Conservation (phyloP, 306 rosid species). For the Sechiopsis laciniata region DNA sequence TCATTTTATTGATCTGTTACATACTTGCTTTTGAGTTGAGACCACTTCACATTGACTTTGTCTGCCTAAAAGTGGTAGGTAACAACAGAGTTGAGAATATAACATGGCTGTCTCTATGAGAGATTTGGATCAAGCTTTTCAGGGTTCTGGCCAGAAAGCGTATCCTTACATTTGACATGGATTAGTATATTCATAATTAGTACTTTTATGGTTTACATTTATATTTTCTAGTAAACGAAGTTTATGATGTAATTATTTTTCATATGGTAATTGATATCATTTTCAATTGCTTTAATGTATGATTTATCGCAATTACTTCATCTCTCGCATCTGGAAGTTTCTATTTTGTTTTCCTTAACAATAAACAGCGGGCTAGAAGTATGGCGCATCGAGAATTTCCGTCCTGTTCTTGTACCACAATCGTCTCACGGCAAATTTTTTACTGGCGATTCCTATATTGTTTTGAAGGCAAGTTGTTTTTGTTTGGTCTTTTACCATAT, state of each 20-base stretch:
- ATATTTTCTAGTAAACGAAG: neutral
- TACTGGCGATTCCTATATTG: slow-evolving; percentile 80
- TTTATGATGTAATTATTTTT: neutral
- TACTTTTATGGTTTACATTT: slow-evolving; percentile 4
- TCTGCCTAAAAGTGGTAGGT: slow-evolving; percentile 34
- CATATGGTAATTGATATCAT: neutral
- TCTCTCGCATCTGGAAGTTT: slow-evolving; percentile 20
- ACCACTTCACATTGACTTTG: slow-evolving; percentile 26
- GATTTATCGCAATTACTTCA: neutral
- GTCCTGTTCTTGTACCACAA: slow-evolving; percentile 59
- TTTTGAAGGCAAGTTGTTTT: slow-evolving; percentile 60
- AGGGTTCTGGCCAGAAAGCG: slow-evolving; percentile 98
- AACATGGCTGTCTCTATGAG: slow-evolving; percentile 84
- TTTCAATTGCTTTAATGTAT: neutral
- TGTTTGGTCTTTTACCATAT: neutral
- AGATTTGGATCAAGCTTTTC: slow-evolving; percentile 93
- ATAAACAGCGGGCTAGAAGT: slow-evolving; percentile 76
- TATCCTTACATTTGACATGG: slow-evolving; percentile 57
- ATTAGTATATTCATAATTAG: slow-evolving; percentile 14
- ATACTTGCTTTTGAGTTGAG: slow-evolving; percentile 27
- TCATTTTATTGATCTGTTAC: slow-evolving; percentile 12
- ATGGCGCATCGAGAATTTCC: slow-evolving; percentile 90
- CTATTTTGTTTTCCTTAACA: slow-evolving; percentile 51
- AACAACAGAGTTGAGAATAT: slow-evolving; percentile 28
- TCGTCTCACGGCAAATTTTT: slow-evolving; percentile 73